Evolutionary conservation across 2,329 filamentous ascomycete species (phyloP).

Genomic region (Aspergillus alliaceus): DNA sequence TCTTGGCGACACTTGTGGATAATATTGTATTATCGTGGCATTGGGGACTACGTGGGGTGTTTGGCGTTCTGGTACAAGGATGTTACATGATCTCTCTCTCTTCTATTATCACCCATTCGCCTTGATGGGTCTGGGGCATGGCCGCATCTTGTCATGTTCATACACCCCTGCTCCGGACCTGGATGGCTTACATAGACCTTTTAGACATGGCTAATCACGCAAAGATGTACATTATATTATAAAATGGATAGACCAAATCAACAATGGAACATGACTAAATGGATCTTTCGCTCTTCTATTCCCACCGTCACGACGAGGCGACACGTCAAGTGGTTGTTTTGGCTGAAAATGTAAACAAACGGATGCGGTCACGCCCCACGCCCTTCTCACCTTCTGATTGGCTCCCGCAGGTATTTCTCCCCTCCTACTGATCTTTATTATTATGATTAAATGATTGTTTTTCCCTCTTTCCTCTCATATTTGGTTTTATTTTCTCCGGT

Average conservation of each 20-base stretch:
- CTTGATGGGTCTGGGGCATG: conserved; percentile 8
- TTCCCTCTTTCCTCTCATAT: not conserved
- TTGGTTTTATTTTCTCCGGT: too few relatives aligned
- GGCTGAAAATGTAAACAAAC: conserved; percentile 23
- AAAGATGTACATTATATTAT: not conserved
- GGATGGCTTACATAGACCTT: conserved; percentile 11
- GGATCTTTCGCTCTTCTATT: too few relatives aligned
- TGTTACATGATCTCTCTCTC: conserved; percentile 13
- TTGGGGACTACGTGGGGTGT: conserved; percentile 26
- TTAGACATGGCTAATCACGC: not conserved
- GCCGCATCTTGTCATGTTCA: conserved; percentile 9
- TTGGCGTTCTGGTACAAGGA: conserved; percentile 14
- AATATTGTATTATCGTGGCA: conserved; percentile 3
- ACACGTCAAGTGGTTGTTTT: not conserved
- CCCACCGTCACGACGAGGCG: too few relatives aligned
- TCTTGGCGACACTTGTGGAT: conserved; percentile 7
- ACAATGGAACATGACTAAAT: not conserved
- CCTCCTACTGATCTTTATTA: too few relatives aligned
- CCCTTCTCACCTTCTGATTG: conserved; percentile 5
- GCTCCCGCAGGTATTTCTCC: conserved; percentile 7
- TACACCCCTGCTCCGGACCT: conserved; percentile 3
- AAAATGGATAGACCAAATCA: not conserved
- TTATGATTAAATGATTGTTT: not conserved
- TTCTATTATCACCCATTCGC: conserved; percentile 8
- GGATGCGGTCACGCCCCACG: conserved; percentile 16